These are phyloP conservation scores for Rhododendron simsii DNA, from an alignment of 148 eudicot genomes.

Conservation along the genomic window DNA sequence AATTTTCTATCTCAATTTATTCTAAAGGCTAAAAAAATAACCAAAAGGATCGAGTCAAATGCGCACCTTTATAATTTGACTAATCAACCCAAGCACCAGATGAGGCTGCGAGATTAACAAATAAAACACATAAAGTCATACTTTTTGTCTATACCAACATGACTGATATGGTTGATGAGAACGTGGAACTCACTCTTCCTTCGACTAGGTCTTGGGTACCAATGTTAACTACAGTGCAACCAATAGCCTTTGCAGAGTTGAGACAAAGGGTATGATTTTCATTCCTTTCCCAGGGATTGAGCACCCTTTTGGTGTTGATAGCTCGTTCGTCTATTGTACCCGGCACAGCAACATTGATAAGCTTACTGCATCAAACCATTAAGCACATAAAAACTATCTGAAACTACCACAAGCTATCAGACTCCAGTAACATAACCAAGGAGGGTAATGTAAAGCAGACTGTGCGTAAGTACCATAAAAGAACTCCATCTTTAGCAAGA, in stretches of 20 bases:
- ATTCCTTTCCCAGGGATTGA: conserved; percentile 97
- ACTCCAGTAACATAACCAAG: background rate
- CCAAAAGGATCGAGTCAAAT: conserved; percentile 6
- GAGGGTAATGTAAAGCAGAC: conserved; percentile 9
- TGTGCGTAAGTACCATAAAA: conserved; percentile 62
- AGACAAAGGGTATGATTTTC: conserved; percentile 97
- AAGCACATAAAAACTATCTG: conserved; percentile 7
- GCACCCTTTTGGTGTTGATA: conserved; percentile 76
- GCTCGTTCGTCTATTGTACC: conserved; percentile 91
- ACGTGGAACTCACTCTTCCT: conserved; percentile 75
- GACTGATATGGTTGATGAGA: background rate
- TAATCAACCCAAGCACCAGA: conserved; percentile 82
- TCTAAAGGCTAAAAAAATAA: background rate
- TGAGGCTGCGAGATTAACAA: conserved; percentile 58
- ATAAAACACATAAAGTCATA: background rate
- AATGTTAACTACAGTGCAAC: conserved; percentile 97
- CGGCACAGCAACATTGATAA: conserved; percentile 94
- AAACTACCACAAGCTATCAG: background rate
- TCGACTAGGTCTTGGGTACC: conserved; percentile 95
- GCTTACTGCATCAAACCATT: conserved; percentile 63
- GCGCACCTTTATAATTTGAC: conserved; percentile 90
- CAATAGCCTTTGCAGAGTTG: conserved; percentile 97
- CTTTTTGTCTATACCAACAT: background rate
- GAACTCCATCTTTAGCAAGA: conserved; percentile 95
- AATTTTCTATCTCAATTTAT: background rate